Conservation (phyloP, 495 filamentous ascomycete species). For the Ramalina peruviana region DNA sequence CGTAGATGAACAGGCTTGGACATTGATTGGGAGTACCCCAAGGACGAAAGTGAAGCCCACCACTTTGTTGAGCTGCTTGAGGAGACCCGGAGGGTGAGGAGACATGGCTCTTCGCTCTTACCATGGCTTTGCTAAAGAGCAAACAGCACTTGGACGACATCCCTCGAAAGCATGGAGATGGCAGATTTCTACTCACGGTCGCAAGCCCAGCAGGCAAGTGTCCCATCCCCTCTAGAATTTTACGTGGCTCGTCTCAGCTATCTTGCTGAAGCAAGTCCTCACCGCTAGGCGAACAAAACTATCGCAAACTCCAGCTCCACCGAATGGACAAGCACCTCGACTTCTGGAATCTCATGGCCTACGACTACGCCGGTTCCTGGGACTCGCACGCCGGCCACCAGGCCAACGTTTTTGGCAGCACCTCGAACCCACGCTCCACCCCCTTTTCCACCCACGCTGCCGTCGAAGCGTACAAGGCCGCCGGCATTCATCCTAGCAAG, state of each 20-base stretch:
- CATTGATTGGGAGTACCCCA: conserved; percentile 46
- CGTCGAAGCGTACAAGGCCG: conserved; percentile 44
- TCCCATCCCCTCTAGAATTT: neutral
- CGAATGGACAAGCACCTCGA: conserved; percentile 67
- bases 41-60: conserved; percentile 43
- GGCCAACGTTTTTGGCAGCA: conserved; percentile 53
- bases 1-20: conserved; percentile 30
- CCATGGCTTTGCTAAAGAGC: neutral
- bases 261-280: neutral
- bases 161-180: conserved; percentile 24
- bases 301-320: conserved; percentile 47
- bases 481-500: conserved; percentile 49
- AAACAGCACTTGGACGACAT: conserved; percentile 45
- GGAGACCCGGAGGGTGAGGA: conserved; percentile 30
- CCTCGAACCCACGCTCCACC: conserved; percentile 39
- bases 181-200: conserved; percentile 63
- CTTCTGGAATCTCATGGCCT: conserved; percentile 69
- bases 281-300: conserved; percentile 47
- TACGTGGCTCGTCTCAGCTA: neutral
- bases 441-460: conserved; percentile 34
- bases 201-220: conserved; percentile 42
- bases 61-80: conserved; percentile 59
- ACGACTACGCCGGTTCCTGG: conserved; percentile 64
- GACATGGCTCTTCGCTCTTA: no score
- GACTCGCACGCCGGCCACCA: conserved; percentile 54